A percentile compares a stretch with the other conserved stretches of the same genome.
Conservation (phyloP, 805 yeast genomes). For the Hanseniaspora vineae region DNA sequence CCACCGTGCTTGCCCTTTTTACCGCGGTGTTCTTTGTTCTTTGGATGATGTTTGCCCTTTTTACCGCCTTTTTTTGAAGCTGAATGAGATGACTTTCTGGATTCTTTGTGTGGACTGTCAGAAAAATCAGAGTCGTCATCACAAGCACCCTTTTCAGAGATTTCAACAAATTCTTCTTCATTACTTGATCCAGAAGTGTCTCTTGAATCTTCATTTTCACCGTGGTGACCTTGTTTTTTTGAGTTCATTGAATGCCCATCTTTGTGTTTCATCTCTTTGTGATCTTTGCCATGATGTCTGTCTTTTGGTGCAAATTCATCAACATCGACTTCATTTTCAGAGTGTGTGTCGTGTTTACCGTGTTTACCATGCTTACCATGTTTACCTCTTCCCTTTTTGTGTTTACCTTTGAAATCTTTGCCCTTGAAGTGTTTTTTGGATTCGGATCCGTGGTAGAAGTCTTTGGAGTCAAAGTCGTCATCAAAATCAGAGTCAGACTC, state of each 20-base stretch:
- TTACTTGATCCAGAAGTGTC: neutral
- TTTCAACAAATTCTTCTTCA: neutral
- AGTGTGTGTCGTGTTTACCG: conserved; percentile 2
- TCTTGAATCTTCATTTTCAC: neutral
- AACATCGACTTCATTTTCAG: neutral
- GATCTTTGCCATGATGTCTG: neutral
- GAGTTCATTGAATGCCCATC: neutral
- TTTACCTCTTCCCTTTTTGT: neutral
- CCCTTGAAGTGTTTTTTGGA: neutral
- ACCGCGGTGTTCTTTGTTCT: neutral
- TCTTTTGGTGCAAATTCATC: neutral
- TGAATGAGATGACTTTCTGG: too few relatives aligned
- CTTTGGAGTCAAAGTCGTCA: too few relatives aligned
- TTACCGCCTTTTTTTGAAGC: too few relatives aligned
- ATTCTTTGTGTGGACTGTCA: neutral
- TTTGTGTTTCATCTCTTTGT: neutral
- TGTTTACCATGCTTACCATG: conserved; percentile 1
- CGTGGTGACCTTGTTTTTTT: neutral
- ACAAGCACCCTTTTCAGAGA: neutral
- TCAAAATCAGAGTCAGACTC: too few relatives aligned
- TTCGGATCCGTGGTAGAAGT: too few relatives aligned
- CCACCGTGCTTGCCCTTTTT: neutral
- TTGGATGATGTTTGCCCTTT: too few relatives aligned
- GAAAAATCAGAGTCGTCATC: neutral
- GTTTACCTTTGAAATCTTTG: neutral